A percentile compares a stretch with the other conserved stretches of the same genome.
Conservation (phyloP, 305 asterid genomes). For the Solanum hybrid region DNA sequence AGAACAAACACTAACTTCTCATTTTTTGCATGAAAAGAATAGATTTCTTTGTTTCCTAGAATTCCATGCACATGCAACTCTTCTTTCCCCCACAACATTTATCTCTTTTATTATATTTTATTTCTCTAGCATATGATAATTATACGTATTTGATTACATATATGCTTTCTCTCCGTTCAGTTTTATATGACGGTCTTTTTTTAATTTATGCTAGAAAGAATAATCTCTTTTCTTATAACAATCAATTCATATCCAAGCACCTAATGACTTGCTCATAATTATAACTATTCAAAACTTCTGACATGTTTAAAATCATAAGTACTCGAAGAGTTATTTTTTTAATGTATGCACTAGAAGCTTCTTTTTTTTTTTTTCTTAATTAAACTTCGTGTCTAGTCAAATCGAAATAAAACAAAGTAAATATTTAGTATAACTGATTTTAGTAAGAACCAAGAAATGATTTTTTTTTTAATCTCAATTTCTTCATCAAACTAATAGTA, state of each 20-base stretch:
- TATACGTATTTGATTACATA: neutral
- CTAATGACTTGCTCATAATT: no score
- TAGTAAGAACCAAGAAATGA: neutral
- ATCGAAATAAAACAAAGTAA: no score
- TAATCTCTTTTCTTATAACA: neutral
- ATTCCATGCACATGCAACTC: constrained; percentile 51
- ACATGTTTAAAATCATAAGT: no score
- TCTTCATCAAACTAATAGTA: neutral
- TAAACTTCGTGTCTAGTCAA: neutral
- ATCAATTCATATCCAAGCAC: neutral
- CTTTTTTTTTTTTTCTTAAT: no score
- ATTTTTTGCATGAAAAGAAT: constrained; percentile 47
- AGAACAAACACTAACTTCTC: constrained; percentile 45
- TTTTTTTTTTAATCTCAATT: no score
- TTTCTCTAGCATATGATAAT: neutral
- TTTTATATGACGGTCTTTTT: neutral
- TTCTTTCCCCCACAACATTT: neutral
- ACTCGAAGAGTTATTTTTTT: neutral
- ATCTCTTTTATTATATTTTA: neutral
- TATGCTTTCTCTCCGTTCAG: neutral
- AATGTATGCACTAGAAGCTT: neutral
- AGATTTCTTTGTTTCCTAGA: constrained; percentile 11
- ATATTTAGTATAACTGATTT: neutral
- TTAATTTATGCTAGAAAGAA: neutral
- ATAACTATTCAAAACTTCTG: no score